Conservation (phyloP, 495 filamentous ascomycete species). For the Corynascus novoguineensis region DNA sequence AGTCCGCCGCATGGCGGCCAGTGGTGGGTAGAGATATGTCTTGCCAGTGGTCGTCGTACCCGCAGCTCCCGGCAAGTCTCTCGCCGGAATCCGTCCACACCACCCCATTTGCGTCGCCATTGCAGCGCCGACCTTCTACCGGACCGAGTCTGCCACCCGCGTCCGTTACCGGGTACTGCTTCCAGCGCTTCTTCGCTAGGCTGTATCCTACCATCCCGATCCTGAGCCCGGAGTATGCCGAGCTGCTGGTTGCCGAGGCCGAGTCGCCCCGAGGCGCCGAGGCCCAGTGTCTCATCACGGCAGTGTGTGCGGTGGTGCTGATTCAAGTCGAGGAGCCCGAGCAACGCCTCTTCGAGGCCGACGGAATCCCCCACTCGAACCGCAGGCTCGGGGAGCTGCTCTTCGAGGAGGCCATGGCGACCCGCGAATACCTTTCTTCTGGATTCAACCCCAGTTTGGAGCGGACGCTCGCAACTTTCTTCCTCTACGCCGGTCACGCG, state of each 20-base stretch:
- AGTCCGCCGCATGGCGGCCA: neutral
- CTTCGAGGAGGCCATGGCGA: neutral
- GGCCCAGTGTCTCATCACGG: conserved; percentile 31
- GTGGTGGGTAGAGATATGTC: neutral
- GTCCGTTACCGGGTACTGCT: conserved; percentile 28
- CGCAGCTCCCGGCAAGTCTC: neutral
- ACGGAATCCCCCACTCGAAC: neutral
- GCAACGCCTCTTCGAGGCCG: conserved; percentile 1
- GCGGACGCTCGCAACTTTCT: conserved; percentile 61
- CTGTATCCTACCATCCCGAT: conserved; percentile 41
- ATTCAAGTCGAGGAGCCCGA: conserved; percentile 32
- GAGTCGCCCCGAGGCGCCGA: conserved; percentile 21
- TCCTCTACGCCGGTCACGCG: conserved; percentile 65
- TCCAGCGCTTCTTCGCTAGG: conserved; percentile 36
- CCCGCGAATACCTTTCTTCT: neutral
- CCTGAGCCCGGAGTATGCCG: conserved; percentile 29
- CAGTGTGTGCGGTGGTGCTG: conserved; percentile 33
- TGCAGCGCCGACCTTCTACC: neutral
- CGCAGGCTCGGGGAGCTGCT: neutral
- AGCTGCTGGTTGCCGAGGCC: conserved; percentile 20
- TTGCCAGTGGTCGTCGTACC: no score
- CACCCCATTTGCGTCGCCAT: neutral
- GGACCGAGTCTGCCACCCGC: conserved; percentile 19
- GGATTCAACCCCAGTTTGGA: conserved; percentile 46
- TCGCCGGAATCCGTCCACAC: neutral